phyloP scores from a whole-genome alignment of 108 stramenopile genomes.

The Cyclostephanos tholiformis region DNA sequence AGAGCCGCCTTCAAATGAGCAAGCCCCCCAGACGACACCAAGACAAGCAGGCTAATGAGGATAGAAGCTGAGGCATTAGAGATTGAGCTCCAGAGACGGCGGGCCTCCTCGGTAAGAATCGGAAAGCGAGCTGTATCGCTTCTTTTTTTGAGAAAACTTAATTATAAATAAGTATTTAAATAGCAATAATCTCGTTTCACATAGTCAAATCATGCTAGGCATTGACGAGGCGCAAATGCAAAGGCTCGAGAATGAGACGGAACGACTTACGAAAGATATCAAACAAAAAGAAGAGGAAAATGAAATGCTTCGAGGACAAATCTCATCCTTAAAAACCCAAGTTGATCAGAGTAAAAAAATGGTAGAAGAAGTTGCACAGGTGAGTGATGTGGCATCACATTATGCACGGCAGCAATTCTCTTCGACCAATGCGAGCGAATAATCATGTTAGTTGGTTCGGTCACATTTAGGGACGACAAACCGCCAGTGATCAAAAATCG shows the following conservation, averaged over 20 bases:
- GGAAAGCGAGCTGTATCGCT: neutral
- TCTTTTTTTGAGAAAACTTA: too few species aligned
- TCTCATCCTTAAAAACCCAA: neutral
- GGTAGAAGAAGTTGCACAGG: neutral
- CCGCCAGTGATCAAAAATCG: slow-evolving; percentile 1
- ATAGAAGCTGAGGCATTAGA: neutral
- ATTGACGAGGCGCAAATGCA: slow-evolving; percentile 3
- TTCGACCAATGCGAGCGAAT: neutral
- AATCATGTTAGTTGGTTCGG: neutral
- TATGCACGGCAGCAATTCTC: neutral
- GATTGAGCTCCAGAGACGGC: neutral
- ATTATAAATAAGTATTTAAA: too few species aligned
- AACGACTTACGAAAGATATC: slow-evolving; percentile 2
- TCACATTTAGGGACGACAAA: slow-evolving; percentile 10
- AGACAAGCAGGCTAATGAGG: neutral
- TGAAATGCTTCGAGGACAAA: neutral
- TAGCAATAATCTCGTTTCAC: too few species aligned
- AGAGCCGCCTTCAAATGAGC: neutral
- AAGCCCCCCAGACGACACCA: neutral
- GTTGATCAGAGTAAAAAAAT: slow-evolving; percentile 2
- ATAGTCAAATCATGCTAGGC: neutral
- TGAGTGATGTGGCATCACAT: neutral
- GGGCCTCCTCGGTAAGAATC: neutral
- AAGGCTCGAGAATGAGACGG: slow-evolving; percentile 15
- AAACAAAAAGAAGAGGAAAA: slow-evolving; percentile 2